These are phyloP conservation scores for Curvularia eragrostidis DNA, from an alignment of 2,329 filamentous ascomycete species.

Conservation along the genomic window DNA sequence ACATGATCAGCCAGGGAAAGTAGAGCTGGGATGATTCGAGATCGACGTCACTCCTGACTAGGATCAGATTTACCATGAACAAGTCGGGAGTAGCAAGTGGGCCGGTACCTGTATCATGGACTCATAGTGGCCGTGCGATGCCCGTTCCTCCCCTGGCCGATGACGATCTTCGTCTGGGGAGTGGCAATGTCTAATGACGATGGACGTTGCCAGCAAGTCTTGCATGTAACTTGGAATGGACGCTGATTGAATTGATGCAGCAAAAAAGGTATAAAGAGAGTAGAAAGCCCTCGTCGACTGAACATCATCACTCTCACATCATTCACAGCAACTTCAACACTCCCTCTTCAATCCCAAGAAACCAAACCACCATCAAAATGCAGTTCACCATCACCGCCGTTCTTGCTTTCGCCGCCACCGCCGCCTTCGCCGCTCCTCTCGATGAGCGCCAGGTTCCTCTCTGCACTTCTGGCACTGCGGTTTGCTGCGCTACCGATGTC, in stretches of 20 bases:
- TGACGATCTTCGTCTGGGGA: constrained; percentile 30
- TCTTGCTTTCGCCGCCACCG: constrained; percentile 39
- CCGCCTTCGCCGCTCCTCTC: constrained; percentile 42
- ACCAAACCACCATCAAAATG: constrained; percentile 35
- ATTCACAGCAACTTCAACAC: constrained; percentile 20
- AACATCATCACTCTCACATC: constrained; percentile 37
- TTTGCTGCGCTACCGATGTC: constrained; percentile 69
- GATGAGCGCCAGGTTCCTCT: constrained; percentile 43
- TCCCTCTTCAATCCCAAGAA: constrained; percentile 14
- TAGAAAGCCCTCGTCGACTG: constrained; percentile 23
- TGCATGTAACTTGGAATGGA: constrained; percentile 12
- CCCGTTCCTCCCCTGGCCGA: constrained; percentile 25
- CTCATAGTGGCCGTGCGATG: constrained; percentile 18
- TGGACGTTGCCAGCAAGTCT: constrained; percentile 13
- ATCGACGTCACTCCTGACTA: constrained; percentile 37
- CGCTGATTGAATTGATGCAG: constrained; percentile 8
- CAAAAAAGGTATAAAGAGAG: constrained; percentile 44
- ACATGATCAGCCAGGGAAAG: constrained; percentile 22
- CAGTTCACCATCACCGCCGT: constrained; percentile 46
- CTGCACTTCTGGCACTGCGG: constrained; percentile 50
- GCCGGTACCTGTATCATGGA: constrained; percentile 24
- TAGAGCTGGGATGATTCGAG: constrained; percentile 33
- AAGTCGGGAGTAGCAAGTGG: constrained; percentile 24
- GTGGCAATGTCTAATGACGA: constrained; percentile 4
- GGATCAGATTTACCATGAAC: constrained; percentile 19